Conservation (phyloP, 306 rosid species). For the Prunus kanzakura region DNA sequence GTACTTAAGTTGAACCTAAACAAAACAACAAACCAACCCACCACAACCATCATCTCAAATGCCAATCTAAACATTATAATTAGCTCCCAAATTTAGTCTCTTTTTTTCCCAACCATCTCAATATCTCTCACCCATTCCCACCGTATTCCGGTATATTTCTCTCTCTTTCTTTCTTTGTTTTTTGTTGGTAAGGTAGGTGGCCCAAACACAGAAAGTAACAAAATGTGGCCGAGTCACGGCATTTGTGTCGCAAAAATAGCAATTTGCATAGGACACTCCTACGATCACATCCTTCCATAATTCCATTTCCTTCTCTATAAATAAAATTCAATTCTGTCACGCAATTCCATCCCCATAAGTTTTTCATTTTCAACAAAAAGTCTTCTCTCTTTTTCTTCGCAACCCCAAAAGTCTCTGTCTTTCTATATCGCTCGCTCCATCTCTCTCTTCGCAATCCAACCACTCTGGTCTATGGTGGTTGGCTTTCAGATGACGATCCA, state of each 20-base stretch:
- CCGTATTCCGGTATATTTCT: background rate
- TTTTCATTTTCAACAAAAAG: background rate
- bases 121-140: background rate
- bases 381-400: background rate
- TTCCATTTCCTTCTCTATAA: background rate
- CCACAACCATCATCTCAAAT: background rate
- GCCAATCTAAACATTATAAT: background rate
- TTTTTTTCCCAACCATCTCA: background rate
- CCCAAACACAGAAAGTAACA: background rate
- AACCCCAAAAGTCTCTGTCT: background rate
- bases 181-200: background rate
- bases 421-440: background rate
- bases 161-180: background rate
- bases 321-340: background rate
- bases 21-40: background rate
- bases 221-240: too few relatives aligned
- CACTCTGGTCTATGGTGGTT: conserved; percentile 3
- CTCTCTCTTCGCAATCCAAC: conserved; percentile 2
- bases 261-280: background rate
- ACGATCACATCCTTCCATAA: background rate
- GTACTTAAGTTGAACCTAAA: background rate
- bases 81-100: background rate
- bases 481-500: conserved; percentile 26
- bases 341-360: background rate
- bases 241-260: background rate